Percentiles rank a stretch among this genome's conserved stretches.
Evolutionary conservation across 352 stramenopile species (phyloP).

Genomic region (Phytophthora parvispora): DNA sequence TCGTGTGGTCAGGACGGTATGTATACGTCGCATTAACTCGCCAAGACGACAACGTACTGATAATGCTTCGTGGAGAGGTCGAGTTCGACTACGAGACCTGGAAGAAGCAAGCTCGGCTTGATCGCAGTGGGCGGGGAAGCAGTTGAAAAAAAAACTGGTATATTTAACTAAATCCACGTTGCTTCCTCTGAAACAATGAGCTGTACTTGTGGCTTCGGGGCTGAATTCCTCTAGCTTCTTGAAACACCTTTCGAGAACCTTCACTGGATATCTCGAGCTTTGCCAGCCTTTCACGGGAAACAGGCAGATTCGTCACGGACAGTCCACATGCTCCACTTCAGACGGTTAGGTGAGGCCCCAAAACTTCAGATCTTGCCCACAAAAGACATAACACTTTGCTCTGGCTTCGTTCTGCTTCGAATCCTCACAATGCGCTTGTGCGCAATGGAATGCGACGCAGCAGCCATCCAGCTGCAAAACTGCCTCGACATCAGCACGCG

Average conservation of each 20-base stretch:
- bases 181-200: too few relatives aligned
- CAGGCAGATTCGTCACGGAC: background rate
- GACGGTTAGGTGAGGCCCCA: background rate
- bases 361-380: background rate
- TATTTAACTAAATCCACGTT: too few relatives aligned
- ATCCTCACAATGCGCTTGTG: background rate
- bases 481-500: conserved; percentile 18
- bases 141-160: background rate
- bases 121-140: background rate
- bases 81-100: conserved; percentile 24
- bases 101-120: conserved; percentile 2
- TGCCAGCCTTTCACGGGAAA: background rate
- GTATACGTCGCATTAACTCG: conserved; percentile 8
- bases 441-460: background rate
- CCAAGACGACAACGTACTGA: conserved; percentile 3
- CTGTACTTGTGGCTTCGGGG: too few relatives aligned
- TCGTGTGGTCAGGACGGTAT: conserved; percentile 8
- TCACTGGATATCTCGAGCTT: background rate
- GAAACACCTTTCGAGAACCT: background rate
- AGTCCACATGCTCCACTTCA: background rate
- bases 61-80: conserved; percentile 14
- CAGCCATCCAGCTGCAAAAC: background rate
- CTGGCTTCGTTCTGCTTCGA: background rate
- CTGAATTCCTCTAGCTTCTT: background rate
- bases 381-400: background rate